These are phyloP conservation scores for Candida insectalens DNA, from an alignment of 805 yeast genomes.

Conservation along the genomic window DNA sequence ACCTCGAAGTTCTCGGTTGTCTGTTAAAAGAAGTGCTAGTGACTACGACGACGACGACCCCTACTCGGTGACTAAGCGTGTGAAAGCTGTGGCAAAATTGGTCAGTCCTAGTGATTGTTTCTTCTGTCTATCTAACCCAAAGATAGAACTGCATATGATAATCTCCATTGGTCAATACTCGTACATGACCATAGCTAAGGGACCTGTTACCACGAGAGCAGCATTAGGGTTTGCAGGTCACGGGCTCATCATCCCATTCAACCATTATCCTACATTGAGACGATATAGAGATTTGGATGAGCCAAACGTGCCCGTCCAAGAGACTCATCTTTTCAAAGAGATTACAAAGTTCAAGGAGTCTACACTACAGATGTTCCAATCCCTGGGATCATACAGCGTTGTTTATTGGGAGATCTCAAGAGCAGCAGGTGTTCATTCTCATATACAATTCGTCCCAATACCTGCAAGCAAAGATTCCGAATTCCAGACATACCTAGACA, in stretches of 20 bases:
- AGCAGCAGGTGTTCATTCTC: constrained; percentile 58
- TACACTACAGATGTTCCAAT: constrained; percentile 38
- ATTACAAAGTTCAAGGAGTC: constrained; percentile 35
- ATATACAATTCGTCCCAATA: constrained; percentile 70
- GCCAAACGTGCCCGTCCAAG: constrained; percentile 12
- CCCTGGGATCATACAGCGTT: constrained; percentile 32
- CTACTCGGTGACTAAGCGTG: neutral
- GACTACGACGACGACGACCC: neutral
- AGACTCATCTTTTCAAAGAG: constrained; percentile 33
- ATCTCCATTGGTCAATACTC: constrained; percentile 58
- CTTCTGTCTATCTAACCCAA: constrained; percentile 76
- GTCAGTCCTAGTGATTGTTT: constrained; percentile 62
- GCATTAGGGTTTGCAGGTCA: constrained; percentile 61
- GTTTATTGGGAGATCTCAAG: constrained; percentile 67
- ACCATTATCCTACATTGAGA: constrained; percentile 45
- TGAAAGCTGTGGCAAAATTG: constrained; percentile 22
- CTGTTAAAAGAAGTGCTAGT: too few species aligned
- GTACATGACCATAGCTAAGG: constrained; percentile 75
- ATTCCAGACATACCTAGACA: constrained; percentile 37
- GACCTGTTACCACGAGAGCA: constrained; percentile 55
- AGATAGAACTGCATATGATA: constrained; percentile 70
- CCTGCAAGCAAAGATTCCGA: constrained; percentile 24
- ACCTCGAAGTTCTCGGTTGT: too few species aligned
- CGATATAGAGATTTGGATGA: constrained; percentile 18
- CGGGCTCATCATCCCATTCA: constrained; percentile 69